phyloP scores from a whole-genome alignment of 805 yeast species.

The Yarrowia bubula region DNA sequence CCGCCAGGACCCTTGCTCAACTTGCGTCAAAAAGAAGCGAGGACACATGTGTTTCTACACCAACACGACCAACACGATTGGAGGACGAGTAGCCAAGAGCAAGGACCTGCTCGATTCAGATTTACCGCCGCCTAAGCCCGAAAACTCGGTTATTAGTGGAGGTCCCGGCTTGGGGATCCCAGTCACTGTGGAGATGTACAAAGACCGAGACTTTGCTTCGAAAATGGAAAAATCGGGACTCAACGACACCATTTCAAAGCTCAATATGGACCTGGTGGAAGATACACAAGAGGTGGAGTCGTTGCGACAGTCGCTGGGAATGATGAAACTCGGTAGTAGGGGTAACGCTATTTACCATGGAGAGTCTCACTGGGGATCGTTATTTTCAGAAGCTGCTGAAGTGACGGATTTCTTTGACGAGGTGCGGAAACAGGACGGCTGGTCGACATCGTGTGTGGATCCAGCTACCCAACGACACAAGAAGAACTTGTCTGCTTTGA shows the following conservation, averaged over 20 bases:
- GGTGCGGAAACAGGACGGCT: conserved; percentile 14
- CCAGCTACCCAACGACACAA: conserved; percentile 17
- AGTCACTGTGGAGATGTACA: conserved; percentile 4
- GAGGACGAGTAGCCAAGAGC: conserved; percentile 20
- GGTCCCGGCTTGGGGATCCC: background rate
- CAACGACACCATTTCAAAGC: conserved; percentile 2
- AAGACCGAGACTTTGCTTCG: background rate
- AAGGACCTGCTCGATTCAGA: background rate
- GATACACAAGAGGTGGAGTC: conserved; percentile 27
- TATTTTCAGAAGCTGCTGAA: conserved; percentile 36
- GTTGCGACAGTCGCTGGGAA: conserved; percentile 38
- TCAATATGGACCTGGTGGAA: conserved; percentile 27
- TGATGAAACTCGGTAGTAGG: conserved; percentile 39
- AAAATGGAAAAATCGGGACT: conserved; percentile 13
- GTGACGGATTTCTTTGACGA: conserved; percentile 32
- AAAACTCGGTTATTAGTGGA: background rate
- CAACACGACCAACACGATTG: conserved; percentile 13
- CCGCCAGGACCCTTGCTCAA: conserved; percentile 39
- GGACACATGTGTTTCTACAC: conserved; percentile 30
- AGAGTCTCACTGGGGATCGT: conserved; percentile 40
- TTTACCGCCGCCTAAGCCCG: background rate
- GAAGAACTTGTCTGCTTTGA: conserved; percentile 19
- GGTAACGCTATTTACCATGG: conserved; percentile 41
- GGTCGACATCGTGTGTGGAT: conserved; percentile 14
- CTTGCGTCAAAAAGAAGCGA: conserved; percentile 35